A percentile compares a stretch with the other conserved stretches of the same genome.
phyloP scores from a whole-genome alignment of 1,284 basidiomycete species.

The Macrocystidia cucumis region DNA sequence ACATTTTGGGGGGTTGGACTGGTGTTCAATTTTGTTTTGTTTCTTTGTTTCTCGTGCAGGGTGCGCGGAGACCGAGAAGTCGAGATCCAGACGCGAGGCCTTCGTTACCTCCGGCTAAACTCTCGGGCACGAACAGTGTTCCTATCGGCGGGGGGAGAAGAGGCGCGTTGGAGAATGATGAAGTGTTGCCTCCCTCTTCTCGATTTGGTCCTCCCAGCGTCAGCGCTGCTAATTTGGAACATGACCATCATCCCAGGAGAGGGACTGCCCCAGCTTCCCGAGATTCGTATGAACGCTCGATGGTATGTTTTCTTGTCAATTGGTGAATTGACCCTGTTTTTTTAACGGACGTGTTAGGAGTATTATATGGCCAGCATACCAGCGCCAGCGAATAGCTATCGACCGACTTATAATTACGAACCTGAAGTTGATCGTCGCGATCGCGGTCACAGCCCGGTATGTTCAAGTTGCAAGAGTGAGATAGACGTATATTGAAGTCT shows the following conservation, averaged over 20 bases:
- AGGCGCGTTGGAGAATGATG: neutral
- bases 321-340: neutral
- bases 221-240: conserved; percentile 6
- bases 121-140: conserved; percentile 27
- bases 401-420: neutral
- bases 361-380: neutral
- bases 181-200: conserved; percentile 2
- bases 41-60: conserved; percentile 9
- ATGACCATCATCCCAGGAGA: conserved; percentile 12
- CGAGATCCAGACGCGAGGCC: conserved; percentile 10
- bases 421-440: neutral
- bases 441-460: neutral
- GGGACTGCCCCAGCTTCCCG: conserved; percentile 14
- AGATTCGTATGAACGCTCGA: conserved; percentile 14
- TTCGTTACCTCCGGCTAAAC: conserved; percentile 8
- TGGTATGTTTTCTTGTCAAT: conserved; percentile 9
- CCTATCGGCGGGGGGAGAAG: conserved; percentile 23
- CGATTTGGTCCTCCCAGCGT: conserved; percentile 1
- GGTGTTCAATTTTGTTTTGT: too few species aligned
- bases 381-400: neutral
- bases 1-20: neutral
- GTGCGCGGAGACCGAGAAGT: conserved; percentile 10
- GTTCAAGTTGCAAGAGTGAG: too few species aligned
- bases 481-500: too few species aligned
- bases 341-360: neutral